These are phyloP conservation scores for Wickerhamiella siamensis DNA, from an alignment of 805 yeast genomes.

Conservation along the genomic window DNA sequence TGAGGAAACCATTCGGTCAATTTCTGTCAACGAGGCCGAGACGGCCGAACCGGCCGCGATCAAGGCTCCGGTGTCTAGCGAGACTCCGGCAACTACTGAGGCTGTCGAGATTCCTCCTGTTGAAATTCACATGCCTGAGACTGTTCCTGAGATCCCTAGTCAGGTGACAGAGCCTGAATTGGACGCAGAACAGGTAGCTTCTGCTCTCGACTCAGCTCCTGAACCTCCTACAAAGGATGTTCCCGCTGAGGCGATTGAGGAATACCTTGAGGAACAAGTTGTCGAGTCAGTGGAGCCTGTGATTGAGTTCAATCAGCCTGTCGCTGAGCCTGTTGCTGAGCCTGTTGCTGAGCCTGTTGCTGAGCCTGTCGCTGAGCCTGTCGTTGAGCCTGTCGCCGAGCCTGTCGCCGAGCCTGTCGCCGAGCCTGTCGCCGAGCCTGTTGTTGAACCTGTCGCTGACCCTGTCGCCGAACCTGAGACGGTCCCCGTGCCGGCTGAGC, in stretches of 20 bases:
- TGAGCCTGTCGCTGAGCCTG: not conserved
- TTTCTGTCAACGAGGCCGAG: not conserved
- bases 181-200: not conserved
- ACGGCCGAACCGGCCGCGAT: not conserved
- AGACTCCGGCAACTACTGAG: not conserved
- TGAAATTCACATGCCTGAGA: not conserved
- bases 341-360: not conserved
- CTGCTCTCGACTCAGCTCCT: not conserved
- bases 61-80: not conserved
- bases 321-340: not conserved
- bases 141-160: not conserved
- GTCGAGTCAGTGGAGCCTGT: not conserved
- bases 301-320: not conserved
- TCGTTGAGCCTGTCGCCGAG: not conserved
- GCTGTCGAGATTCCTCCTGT: not conserved
- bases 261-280: not conserved
- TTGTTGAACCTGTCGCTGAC: not conserved
- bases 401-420: not conserved
- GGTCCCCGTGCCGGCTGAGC: not conserved
- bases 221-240: not conserved
- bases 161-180: not conserved
- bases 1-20: not conserved
- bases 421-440: not conserved
- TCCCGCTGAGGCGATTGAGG: not conserved
- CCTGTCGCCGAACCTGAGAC: not conserved